Evolutionary conservation across 495 filamentous ascomycete genomes (phyloP).

Genomic region (Podospora comata): DNA sequence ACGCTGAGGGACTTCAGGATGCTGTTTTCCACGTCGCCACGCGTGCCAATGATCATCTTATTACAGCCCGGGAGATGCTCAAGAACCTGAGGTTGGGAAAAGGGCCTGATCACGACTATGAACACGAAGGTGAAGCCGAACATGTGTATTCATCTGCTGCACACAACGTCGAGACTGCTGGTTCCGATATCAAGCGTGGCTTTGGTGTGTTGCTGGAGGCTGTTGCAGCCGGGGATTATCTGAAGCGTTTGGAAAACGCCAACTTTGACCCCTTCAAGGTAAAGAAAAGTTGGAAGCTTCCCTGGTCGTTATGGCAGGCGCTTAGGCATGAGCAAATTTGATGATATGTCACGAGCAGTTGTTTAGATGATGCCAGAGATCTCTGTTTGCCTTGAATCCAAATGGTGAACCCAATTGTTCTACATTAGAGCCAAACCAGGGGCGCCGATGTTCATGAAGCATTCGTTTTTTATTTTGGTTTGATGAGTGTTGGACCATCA

Average conservation of each 20-base stretch:
- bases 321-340: slow-evolving; percentile 58
- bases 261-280: slow-evolving; percentile 77
- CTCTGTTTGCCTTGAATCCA: not conserved
- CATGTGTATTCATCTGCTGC: slow-evolving; percentile 55
- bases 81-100: slow-evolving; percentile 68
- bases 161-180: slow-evolving; percentile 31
- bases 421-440: too few relatives aligned
- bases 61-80: slow-evolving; percentile 90
- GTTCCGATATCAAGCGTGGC: slow-evolving; percentile 55
- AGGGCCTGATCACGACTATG: slow-evolving; percentile 77
- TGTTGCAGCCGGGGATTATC: slow-evolving; percentile 72
- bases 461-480: too few relatives aligned
- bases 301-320: slow-evolving; percentile 79
- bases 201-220: slow-evolving; percentile 80
- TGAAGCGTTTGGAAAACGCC: slow-evolving; percentile 67
- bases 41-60: slow-evolving; percentile 88
- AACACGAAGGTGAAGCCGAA: slow-evolving; percentile 76
- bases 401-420: too few relatives aligned
- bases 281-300: slow-evolving; percentile 79
- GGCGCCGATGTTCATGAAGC: too few relatives aligned
- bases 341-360: not conserved
- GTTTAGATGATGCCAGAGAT: not conserved
- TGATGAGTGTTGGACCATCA: too few relatives aligned
- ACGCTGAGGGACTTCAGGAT: slow-evolving; percentile 75
- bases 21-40: slow-evolving; percentile 91